Evolutionary conservation across 2,329 filamentous ascomycete species (phyloP), one percentile per base, ranked within the genome.

Genomic region (Madurella fahalii): DNA sequence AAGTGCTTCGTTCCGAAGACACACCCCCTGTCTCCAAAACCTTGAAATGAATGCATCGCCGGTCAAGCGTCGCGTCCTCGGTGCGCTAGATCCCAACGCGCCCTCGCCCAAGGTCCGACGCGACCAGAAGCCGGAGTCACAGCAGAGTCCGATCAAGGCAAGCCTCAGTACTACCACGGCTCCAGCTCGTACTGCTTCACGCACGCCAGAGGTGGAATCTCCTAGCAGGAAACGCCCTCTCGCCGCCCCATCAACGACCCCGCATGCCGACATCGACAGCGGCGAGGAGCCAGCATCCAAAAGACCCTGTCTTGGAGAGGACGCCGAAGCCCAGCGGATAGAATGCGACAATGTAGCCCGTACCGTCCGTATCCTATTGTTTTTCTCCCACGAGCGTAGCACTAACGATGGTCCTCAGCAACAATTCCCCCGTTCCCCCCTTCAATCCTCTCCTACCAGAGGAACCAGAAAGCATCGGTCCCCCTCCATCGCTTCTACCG

Each of bases 11-110:
- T 25, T 7, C 4, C 25, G n/a, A 25, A 25, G 25, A 25, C 25
- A 25, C 7, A 25, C 7, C 7, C 25, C 25, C 25, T 7, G 25
- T 13, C 34, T 5, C 16, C 32, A 9, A 8, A 16, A 11, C 47
- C 9, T 13, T 32, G 51, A 54, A 49, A 63, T 62, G 60, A 53
- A 61, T 30, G 57, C 66, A 32, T 68, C 71, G 41, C 75, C 75
- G 11, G 58, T 65, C 39, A 78, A 77, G 65, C 69, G 75, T 74
- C 77, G 77, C 74, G 76, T 73, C 58, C 74, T 79, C 40, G 76
- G 72, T 49, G 66, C 73, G 18, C 68, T 77, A 48, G 70, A 78
- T 67, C 71, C 72, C 52, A 79, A 79, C 69, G 71, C 71, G 64
- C 66, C 68, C 37, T 70, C 69, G 55, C 67, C 61, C 37, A 59